Evolutionary conservation across 2,329 filamentous ascomycete genomes (phyloP), one percentile per base, ranked within the genome.

Genomic region (Xylariomycetidae sp.): DNA sequence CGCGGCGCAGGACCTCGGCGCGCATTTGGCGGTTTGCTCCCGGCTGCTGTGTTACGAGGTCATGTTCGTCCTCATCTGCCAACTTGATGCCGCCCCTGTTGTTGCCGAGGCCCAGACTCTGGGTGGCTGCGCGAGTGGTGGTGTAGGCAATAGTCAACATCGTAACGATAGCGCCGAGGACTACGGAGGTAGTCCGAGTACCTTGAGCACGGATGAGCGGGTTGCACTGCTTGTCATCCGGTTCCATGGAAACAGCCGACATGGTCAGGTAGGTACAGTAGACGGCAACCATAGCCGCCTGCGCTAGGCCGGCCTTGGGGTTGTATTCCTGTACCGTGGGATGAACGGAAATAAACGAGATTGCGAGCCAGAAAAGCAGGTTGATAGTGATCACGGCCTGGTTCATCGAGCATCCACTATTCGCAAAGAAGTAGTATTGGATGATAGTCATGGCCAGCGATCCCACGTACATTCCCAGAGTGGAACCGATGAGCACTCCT

Each of bases 221-320:
- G 62, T 98, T 98, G 77, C 92, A 98, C 45, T 86, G 76, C 50
- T 86, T 83, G 67, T 96, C 67, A 59, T 97, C 90, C 1, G 92
- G 92, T 53, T 98, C 90, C 92, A 98, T 97, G 35, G 88, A 94
- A 1, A 98, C 92, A 16, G 92, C 92, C 3, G 89, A 96, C 80
- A 98, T 88, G 47, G 92, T 98, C 35, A 98, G 77, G 57, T 98
- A 98, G 27, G 92, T 97, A 76, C 92, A 98, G 71, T 98, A 98
- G 38, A 95, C 78, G 13, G 89, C 88, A 27, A 98, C 92, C 77
- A 97, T 96, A 42, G 92, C 90, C 26, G 89, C 88, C 59, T 98
- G 92, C n/a, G 92, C 92, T 38, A 98, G 74, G 30, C 92, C 92
- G 26, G 92, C 92, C 56, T 90, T 88, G 30, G 89, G 80, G 61